Evolutionary conservation across 257 asterid species (phyloP).

Genomic region (Nicotiana otophora): DNA sequence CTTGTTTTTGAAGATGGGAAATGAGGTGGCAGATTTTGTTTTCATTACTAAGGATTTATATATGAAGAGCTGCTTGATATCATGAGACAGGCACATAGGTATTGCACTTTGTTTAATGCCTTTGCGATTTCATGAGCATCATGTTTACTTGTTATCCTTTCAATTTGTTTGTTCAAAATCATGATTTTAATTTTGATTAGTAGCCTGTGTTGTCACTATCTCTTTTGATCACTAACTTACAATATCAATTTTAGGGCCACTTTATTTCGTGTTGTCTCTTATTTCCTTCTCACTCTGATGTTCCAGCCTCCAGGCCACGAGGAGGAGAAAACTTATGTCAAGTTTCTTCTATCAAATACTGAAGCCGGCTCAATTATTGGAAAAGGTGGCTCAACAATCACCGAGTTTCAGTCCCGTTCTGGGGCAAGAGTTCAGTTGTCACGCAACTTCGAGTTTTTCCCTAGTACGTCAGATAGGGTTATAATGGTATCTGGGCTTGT

Average conservation of each 20-base stretch:
- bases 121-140: too few species aligned
- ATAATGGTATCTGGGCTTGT: conserved; percentile 78
- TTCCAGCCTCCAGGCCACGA: conserved; percentile 61
- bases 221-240: neutral
- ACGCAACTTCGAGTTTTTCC: conserved; percentile 59
- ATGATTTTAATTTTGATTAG: neutral
- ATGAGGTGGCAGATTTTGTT: neutral
- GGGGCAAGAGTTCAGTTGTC: conserved; percentile 93
- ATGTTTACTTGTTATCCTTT: too few species aligned
- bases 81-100: neutral
- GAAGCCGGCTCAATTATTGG: conserved; percentile 99
- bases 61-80: neutral
- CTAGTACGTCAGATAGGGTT: conserved; percentile 55
- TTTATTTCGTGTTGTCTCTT: too few species aligned
- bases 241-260: neutral
- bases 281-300: too few species aligned
- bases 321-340: conserved; percentile 70
- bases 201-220: too few species aligned
- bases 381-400: conserved; percentile 89
- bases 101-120: neutral
- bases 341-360: conserved; percentile 90
- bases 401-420: conserved; percentile 80
- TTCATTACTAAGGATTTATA: neutral
- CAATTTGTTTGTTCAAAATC: neutral
- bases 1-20: neutral